Base-by-base conservation (phyloP, 257 asterid species). In the Gentiana dahurica region DNA sequence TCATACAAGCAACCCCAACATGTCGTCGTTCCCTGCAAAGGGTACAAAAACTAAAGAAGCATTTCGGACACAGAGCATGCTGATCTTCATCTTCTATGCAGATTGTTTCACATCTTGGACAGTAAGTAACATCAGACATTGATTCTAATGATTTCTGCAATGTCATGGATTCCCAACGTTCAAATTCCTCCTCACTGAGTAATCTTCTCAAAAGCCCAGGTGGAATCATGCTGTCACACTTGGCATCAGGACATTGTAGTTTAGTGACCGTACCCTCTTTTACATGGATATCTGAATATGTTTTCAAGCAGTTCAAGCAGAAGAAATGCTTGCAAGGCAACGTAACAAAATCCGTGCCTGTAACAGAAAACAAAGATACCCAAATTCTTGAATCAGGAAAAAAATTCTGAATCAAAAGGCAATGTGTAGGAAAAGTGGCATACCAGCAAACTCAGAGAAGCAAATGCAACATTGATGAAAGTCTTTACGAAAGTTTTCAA, bases 71-170 rank as follows among this genome's bases (percentile, higher is more conserved):
- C 61, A 79, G 96, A 3, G 94, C 98, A 61, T 84, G 84, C 51
- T 87, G 55, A 36, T 73, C 94, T 76, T 78, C 86, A 64, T 87
- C 98, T 67, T 87, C 86, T 45, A 91, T 69, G 73, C 98, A 87
- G 51, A 86, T 75, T 3, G 89, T 87, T 69, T 84, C 98, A 69
- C 98, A 91, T 78, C 98, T 81, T 55, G 98, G 96, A 75, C 96
- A 91, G 78, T 82, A 74, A 66, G 76, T 77, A 34, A 90, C 94
- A 77, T 91, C 98, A 57, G 73, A 58, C 98, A 91, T 91, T 37
- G 96, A 79, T 61, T 81, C 95, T 51, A 91, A 74, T 48, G 98
- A 71, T 72, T 81, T 91, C 64, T 82, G 84, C 63, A 87, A 69
- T 69, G 62, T 72, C 75, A 85, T 67, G 11, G 89, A 68, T 59